Percentiles rank a stretch among this genome's conserved stretches.
These are phyloP conservation scores for Xylariales sp. DNA, from an alignment of 2,329 filamentous ascomycete genomes.

Conservation along the genomic window DNA sequence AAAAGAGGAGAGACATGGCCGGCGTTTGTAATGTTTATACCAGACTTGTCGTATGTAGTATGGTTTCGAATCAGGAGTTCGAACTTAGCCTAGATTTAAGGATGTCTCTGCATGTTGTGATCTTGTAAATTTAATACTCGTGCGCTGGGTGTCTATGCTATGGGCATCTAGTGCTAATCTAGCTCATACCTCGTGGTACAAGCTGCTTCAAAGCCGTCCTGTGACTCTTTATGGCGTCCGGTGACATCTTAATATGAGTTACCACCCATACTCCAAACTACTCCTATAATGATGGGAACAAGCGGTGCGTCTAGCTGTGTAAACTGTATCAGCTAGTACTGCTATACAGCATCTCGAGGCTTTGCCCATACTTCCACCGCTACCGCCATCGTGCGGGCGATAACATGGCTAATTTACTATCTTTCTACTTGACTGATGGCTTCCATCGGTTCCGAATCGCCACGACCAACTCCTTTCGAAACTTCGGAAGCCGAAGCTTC, in stretches of 20 bases:
- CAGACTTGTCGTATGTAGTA: slow-evolving; percentile 13
- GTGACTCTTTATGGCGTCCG: background rate
- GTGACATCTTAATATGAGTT: background rate
- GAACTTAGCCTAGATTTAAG: background rate
- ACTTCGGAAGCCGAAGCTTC: too few relatives aligned
- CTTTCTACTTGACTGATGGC: background rate
- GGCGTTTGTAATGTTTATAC: slow-evolving; percentile 30
- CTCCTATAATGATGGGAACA: background rate
- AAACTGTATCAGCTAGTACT: background rate
- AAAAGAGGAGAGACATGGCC: slow-evolving; percentile 15
- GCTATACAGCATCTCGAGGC: background rate
- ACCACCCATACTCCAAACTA: background rate
- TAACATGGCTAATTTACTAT: background rate
- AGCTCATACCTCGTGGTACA: background rate
- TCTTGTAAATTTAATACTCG: slow-evolving; percentile 1
- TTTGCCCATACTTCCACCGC: background rate
- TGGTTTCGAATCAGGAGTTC: background rate
- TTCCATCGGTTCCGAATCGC: background rate
- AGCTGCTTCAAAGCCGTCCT: background rate
- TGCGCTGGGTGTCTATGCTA: background rate
- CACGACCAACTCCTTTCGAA: too few relatives aligned
- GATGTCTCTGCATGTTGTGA: background rate
- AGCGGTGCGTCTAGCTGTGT: background rate
- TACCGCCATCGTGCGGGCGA: background rate
- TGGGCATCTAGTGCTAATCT: background rate